A percentile compares a stretch with the other conserved stretches of the same genome.
These are phyloP conservation scores for Pelagophyceae sp. DNA, from an alignment of 352 stramenopile genomes.

Conservation along the genomic window DNA sequence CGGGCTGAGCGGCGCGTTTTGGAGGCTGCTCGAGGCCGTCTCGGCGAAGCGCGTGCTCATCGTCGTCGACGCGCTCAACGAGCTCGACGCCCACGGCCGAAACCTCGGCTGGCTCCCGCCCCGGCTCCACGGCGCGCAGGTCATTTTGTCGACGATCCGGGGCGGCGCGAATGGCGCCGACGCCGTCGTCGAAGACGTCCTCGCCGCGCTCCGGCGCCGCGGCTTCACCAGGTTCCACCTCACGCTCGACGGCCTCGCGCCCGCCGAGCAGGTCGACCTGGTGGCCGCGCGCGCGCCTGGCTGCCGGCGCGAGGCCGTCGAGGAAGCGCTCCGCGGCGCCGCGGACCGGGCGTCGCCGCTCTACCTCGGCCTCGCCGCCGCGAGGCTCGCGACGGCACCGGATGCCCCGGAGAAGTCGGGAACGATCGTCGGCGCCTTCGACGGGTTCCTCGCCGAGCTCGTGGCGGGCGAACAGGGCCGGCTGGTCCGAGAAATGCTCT, in stretches of 20 bases:
- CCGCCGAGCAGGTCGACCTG: not conserved
- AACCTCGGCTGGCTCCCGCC: not conserved
- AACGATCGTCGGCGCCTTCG: not conserved
- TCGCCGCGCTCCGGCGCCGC: not conserved
- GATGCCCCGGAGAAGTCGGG: not conserved
- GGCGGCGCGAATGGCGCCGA: not conserved
- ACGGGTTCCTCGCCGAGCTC: not conserved
- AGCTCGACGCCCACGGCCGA: not conserved
- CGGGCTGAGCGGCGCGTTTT: not conserved
- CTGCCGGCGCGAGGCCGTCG: too few species aligned
- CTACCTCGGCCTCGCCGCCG: not conserved
- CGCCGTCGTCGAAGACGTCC: not conserved
- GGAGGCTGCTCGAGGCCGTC: not conserved
- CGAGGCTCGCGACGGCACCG: not conserved
- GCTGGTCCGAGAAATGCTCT: too few species aligned
- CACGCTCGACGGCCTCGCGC: not conserved
- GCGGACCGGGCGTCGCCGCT: not conserved
- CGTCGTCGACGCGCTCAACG: slow-evolving; percentile 8
- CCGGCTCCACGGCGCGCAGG: too few species aligned
- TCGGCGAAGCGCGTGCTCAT: not conserved
- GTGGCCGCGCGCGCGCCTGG: not conserved
- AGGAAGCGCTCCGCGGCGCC: not conserved
- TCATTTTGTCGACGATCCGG: not conserved
- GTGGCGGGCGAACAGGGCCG: not conserved
- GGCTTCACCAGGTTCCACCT: not conserved